Base-by-base conservation (phyloP, 805 yeast species). In the Candida ficus region DNA sequence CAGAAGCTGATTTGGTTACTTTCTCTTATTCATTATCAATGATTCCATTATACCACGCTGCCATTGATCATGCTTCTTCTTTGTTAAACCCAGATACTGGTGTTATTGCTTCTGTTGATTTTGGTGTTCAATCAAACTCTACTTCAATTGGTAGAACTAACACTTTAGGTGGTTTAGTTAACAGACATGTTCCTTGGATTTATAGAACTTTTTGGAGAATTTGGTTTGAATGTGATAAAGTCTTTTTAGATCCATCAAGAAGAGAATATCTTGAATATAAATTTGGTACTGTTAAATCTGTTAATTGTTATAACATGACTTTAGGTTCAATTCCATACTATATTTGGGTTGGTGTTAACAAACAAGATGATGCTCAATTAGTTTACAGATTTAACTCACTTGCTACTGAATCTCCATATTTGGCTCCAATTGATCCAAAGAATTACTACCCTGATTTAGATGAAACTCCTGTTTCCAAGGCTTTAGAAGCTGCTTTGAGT, bases 161-260 rank as follows among this genome's bases (percentile, higher is more conserved):
- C 55, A 81, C 90, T 8, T 63, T 84, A 27, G 95, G 95, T 38
- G 93, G 95, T 8, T 64, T 79, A 48, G 72, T 72, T 25, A 73
- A 77, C 53, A 71, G 95, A 54, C 83, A 83, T 57, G 79, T 76
- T 45, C 81, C 87, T 21, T 85, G 95, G 95, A 46, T 82, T 42
- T 70, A 75, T 37, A 71, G 95, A 57, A 83, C 86, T 23, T 86
- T 85, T 58, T 85, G 95, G 95, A 73, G 89, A 56, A 66, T 81
- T 33, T 86, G 95, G 95, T 85, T 86, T 60, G 95, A 85, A 61
- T 81, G 82, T 39, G 95, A 85, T 61, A 73, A 80, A 42, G 95
- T 85, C 3, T 81, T 77, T 53, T 70, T 85, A 49, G 95, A 85
- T 56, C 78, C 89, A 25, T 74, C 88, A 7, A 76, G 95, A 65